Evolutionary conservation across 495 filamentous ascomycete species (phyloP), one percentile per base, ranked within the genome.

Genomic region (Sordaria brevicollis): DNA sequence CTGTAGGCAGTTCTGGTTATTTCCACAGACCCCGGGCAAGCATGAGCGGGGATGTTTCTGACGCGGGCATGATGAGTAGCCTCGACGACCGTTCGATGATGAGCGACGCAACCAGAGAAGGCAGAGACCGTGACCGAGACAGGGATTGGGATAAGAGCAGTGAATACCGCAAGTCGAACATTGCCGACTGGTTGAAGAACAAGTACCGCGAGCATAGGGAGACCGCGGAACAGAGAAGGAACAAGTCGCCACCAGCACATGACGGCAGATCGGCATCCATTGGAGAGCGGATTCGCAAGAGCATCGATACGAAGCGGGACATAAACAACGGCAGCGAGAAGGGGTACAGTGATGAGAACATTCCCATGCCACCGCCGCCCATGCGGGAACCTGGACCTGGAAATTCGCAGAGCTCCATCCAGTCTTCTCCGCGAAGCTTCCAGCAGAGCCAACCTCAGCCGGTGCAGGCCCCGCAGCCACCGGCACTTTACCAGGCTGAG

Each of bases 151-250:
- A 85, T 83, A 78, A 86, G 77, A 76, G 81, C 78, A 73, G 85
- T 82, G 79, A 87, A 74, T 82, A 85, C 37, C 84, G 85, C 71
- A 91, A 88, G 71, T 57, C 49, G 17, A 90, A 91, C n/a, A 84
- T 93, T 5, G 85, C 96, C 65, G 89, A 88, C 17, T 96, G 94
- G 86, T 86, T 97, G 72, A 92, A 92, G 76, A 90, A 88, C 71
- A 96, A 95, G 80, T 88, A 95, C 43, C 86, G 90, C 19, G 91
- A 93, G 73, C 87, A 89, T 33, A 92, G 89, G 70, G 90, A 93
- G 71, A 88, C 86, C 9, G 84, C 79, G 2, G 88, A 89, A 76
- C 89, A 91, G 65, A 74, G 80, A 71, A 77, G 81, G 65, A 80
- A 75, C 70, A 86, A 83, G 71, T 83, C 81, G 21, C 83, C 83